These are phyloP conservation scores for Candida golubevii DNA, from an alignment of 805 yeast genomes.

Conservation along the genomic window DNA sequence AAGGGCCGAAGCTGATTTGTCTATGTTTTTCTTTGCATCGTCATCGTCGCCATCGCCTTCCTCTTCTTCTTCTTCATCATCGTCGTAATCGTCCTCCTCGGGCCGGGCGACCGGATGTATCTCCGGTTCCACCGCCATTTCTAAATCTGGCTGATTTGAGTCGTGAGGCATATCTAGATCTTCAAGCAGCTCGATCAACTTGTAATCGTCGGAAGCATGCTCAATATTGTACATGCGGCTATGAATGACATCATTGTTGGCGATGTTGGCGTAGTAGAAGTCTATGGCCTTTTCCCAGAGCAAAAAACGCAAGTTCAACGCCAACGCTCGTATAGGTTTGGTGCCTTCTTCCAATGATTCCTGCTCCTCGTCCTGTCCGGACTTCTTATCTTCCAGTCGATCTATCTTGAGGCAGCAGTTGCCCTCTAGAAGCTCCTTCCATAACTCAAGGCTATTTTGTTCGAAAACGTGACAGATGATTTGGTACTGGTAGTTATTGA, in stretches of 20 bases:
- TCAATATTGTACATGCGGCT: slow-evolving; percentile 20
- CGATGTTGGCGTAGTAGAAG: slow-evolving; percentile 28
- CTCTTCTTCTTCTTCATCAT: slow-evolving; percentile 17
- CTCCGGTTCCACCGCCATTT: not conserved
- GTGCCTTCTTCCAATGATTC: slow-evolving; percentile 43
- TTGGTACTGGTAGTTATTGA: slow-evolving; percentile 53
- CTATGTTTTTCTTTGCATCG: slow-evolving; percentile 7
- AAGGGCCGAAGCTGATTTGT: too few species aligned
- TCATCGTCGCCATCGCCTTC: slow-evolving; percentile 15
- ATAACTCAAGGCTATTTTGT: slow-evolving; percentile 30
- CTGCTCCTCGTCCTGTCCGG: slow-evolving; percentile 12
- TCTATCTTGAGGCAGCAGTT: slow-evolving; percentile 25
- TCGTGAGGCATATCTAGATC: slow-evolving; percentile 2
- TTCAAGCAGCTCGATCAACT: slow-evolving; percentile 31
- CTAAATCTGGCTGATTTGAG: not conserved
- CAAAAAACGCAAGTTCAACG: slow-evolving; percentile 61
- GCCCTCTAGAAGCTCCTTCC: slow-evolving; percentile 47
- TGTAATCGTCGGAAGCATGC: slow-evolving; percentile 33
- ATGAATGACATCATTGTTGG: slow-evolving; percentile 1
- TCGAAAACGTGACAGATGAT: slow-evolving; percentile 45
- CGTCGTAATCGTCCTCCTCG: slow-evolving; percentile 21
- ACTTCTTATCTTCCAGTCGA: slow-evolving; percentile 6
- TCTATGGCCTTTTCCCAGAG: slow-evolving; percentile 71
- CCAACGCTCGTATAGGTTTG: slow-evolving; percentile 35
- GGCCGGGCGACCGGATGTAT: slow-evolving; percentile 2